phyloP scores from a whole-genome alignment of 2,329 filamentous ascomycete species.

The Fusarium metavorans region DNA sequence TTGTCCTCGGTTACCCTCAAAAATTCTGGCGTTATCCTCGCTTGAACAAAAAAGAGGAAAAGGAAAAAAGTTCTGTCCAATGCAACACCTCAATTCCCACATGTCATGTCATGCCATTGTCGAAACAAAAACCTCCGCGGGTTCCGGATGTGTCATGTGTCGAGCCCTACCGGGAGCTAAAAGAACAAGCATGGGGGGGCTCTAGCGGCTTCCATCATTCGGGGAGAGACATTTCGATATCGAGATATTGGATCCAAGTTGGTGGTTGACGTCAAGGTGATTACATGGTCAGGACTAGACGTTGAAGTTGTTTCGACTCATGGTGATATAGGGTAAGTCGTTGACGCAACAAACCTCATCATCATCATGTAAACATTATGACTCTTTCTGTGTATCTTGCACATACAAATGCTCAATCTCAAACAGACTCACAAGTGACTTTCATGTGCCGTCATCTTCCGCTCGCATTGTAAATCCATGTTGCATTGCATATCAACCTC shows the following conservation, averaged over 20 bases:
- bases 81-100: constrained; percentile 1
- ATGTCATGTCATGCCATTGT: constrained; percentile 18
- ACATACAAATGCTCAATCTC: background rate
- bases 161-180: constrained; percentile 28
- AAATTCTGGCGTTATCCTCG: background rate
- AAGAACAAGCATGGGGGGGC: background rate
- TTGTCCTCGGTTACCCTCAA: background rate
- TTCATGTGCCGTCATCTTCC: constrained; percentile 20
- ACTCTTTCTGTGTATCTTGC: background rate
- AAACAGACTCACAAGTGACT: background rate
- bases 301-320: constrained; percentile 14
- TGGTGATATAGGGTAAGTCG: constrained; percentile 1
- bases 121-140: constrained; percentile 4
- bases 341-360: background rate
- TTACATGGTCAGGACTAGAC: constrained; percentile 12
- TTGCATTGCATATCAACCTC: constrained; percentile 25
- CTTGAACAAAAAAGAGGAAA: background rate
- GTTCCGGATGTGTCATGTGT: constrained; percentile 31
- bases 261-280: constrained; percentile 41
- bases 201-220: background rate
- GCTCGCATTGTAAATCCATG: constrained; percentile 25
- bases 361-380: background rate
- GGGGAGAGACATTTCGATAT: background rate
- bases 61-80: background rate
- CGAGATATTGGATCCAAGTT: background rate